These are phyloP conservation scores for Candida morakotiae DNA, from an alignment of 805 yeast species.

Conservation along the genomic window DNA sequence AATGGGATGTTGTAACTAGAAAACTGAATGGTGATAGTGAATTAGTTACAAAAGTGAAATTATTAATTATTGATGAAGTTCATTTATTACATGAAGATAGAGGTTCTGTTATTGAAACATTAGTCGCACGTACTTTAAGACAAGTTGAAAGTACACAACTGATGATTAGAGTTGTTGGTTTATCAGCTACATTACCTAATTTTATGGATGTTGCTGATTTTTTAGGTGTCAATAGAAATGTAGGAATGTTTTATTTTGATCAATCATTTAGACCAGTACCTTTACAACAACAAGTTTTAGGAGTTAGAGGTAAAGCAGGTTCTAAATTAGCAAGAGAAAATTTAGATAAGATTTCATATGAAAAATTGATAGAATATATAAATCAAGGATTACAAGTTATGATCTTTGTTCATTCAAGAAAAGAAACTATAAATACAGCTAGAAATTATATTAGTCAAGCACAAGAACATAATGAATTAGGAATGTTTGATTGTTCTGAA, in stretches of 20 bases:
- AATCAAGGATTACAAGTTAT: slow-evolving; percentile 80
- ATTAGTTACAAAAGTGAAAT: slow-evolving; percentile 74
- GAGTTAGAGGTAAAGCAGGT: slow-evolving; percentile 85
- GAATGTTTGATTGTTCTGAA: slow-evolving; percentile 54
- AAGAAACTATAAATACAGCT: slow-evolving; percentile 86
- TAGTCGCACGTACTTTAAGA: slow-evolving; percentile 89
- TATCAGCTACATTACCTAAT: slow-evolving; percentile 92
- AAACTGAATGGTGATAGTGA: slow-evolving; percentile 88
- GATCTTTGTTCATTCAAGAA: slow-evolving; percentile 95
- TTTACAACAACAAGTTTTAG: slow-evolving; percentile 78
- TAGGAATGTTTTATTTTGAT: slow-evolving; percentile 94
- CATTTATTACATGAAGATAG: slow-evolving; percentile 96
- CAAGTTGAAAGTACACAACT: slow-evolving; percentile 94
- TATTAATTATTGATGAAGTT: slow-evolving; percentile 92
- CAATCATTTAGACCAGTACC: slow-evolving; percentile 93
- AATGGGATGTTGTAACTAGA: slow-evolving; percentile 97
- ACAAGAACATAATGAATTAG: slow-evolving; percentile 51
- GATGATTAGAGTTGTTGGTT: slow-evolving; percentile 89
- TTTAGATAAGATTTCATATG: slow-evolving; percentile 72
- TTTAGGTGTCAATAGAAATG: slow-evolving; percentile 80
- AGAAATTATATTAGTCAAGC: slow-evolving; percentile 68
- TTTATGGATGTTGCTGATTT: slow-evolving; percentile 93
- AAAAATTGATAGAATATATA: slow-evolving; percentile 66
- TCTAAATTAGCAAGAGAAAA: slow-evolving; percentile 66
- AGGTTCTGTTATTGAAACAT: slow-evolving; percentile 94